phyloP scores from a whole-genome alignment of 2,329 filamentous ascomycete genomes.

The Talaromyces albobiverticillius region DNA sequence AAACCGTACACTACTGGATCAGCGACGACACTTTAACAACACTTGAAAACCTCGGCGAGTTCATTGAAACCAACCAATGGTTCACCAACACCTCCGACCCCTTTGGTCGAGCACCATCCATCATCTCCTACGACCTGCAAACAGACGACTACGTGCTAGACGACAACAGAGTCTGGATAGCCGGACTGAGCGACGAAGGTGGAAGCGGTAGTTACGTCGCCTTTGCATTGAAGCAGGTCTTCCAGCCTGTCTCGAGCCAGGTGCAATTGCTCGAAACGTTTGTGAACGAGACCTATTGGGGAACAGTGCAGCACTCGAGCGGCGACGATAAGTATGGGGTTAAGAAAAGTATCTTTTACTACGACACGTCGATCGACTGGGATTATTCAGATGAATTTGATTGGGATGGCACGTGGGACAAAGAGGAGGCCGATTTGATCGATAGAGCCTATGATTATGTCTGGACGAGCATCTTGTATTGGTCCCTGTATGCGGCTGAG shows the following conservation, averaged over 20 bases:
- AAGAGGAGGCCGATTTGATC: constrained; percentile 43
- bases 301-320: constrained; percentile 46
- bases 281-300: constrained; percentile 51
- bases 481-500: constrained; percentile 56
- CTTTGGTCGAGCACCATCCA: constrained; percentile 53
- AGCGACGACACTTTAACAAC: constrained; percentile 47
- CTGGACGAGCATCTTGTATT: constrained; percentile 56
- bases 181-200: constrained; percentile 59
- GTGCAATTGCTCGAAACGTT: constrained; percentile 55
- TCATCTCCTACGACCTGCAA: constrained; percentile 55
- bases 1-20: constrained; percentile 58
- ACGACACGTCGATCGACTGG: constrained; percentile 46
- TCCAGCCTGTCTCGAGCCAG: constrained; percentile 50
- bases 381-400: constrained; percentile 49
- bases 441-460: constrained; percentile 60
- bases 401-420: constrained; percentile 54
- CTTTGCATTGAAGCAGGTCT: constrained; percentile 53
- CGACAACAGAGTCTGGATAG: constrained; percentile 55
- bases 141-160: constrained; percentile 38
- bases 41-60: constrained; percentile 49
- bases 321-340: constrained; percentile 39
- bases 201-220: constrained; percentile 58
- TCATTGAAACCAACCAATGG: constrained; percentile 55
- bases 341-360: constrained; percentile 57
- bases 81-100: constrained; percentile 53